Conservation (phyloP, 805 yeast genomes). For the Barnettozyma botsteinii region DNA sequence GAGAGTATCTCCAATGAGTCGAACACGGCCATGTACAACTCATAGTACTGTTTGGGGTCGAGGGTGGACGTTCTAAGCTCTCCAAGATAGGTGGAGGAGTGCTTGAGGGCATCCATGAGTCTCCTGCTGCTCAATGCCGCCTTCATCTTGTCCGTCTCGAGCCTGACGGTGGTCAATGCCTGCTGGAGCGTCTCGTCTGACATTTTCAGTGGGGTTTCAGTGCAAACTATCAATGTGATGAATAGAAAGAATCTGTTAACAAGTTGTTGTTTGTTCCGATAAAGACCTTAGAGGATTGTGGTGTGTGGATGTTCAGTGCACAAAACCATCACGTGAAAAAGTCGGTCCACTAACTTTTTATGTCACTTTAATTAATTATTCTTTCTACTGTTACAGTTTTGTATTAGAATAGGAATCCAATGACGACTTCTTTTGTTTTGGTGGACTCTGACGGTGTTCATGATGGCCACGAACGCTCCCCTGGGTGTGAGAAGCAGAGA, state of each 20-base stretch:
- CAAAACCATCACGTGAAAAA: too few relatives aligned
- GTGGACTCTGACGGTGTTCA: not conserved
- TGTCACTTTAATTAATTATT: too few relatives aligned
- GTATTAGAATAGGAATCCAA: not conserved
- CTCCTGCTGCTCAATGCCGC: conserved; percentile 31
- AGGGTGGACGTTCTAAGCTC: conserved; percentile 73
- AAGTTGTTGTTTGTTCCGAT: not conserved
- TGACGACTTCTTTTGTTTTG: not conserved
- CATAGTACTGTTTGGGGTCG: conserved; percentile 90
- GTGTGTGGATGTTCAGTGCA: too few relatives aligned
- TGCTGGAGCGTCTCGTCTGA: conserved; percentile 5
- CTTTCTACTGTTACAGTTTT: not conserved
- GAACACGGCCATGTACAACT: conserved; percentile 74
- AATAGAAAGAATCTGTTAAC: too few relatives aligned
- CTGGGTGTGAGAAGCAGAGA: conserved; percentile 1
- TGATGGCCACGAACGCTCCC: too few relatives aligned
- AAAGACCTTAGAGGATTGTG: too few relatives aligned
- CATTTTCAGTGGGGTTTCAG: too few relatives aligned
- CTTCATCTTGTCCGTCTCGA: conserved; percentile 9
- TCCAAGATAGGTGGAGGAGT: conserved; percentile 73
- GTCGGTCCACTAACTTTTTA: too few relatives aligned
- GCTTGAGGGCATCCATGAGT: conserved; percentile 83
- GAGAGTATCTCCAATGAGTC: conserved; percentile 75
- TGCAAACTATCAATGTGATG: too few relatives aligned
- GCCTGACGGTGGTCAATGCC: conserved; percentile 6